Conservation (phyloP, 1,139 yeast genomes). For the Sugiyamaella xylanicola region DNA sequence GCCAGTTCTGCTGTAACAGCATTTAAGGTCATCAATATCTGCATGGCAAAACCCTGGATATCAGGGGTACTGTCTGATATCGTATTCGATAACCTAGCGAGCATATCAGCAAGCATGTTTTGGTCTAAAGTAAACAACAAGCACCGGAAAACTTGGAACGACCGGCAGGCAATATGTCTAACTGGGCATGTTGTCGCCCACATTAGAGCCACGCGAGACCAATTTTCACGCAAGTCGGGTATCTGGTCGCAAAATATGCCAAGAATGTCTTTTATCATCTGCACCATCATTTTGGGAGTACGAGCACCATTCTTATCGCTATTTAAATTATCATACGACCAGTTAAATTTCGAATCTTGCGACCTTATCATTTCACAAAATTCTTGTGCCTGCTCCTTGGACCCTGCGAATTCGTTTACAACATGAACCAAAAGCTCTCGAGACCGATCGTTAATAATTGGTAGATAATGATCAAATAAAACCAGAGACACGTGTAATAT, state of each 20-base stretch:
- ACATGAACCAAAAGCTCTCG: conserved; percentile 72
- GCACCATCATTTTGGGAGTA: conserved; percentile 86
- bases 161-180: conserved; percentile 93
- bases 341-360: conserved; percentile 48
- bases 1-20: conserved; percentile 86
- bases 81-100: conserved; percentile 89
- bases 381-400: conserved; percentile 51
- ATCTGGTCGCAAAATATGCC: conserved; percentile 54
- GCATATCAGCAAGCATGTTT: conserved; percentile 88
- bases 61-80: conserved; percentile 86
- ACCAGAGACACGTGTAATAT: conserved; percentile 80
- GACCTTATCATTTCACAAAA: conserved; percentile 22
- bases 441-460: conserved; percentile 83
- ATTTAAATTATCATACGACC: conserved; percentile 87
- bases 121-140: conserved; percentile 77
- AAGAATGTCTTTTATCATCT: conserved; percentile 66
- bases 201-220: conserved; percentile 80
- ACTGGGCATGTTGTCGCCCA: conserved; percentile 99
- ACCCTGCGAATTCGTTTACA: conserved; percentile 61
- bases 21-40: conserved; percentile 90
- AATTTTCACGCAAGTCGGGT: conserved; percentile 66
- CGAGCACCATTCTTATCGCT: conserved; percentile 79
- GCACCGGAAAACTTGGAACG: conserved; percentile 90
- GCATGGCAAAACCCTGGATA: conserved; percentile 97
- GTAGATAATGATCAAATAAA: conserved; percentile 82